Conservation (phyloP, 768 basidiomycete genomes). For the Xerocomus brunneocitrinus region DNA sequence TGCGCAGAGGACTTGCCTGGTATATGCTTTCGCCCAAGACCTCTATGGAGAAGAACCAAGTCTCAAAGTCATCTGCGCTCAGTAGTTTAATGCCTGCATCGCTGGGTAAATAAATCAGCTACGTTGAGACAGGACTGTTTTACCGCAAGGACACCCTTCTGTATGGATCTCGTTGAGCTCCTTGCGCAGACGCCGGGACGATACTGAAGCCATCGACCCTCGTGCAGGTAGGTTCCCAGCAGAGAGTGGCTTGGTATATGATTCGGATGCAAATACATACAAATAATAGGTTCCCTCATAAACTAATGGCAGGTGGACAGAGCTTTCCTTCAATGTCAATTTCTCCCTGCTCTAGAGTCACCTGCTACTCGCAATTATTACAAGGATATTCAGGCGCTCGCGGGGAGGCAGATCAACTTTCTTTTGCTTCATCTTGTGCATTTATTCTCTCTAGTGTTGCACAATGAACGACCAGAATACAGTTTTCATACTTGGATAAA, state of each 20-base stretch:
- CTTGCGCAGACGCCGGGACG: conserved; percentile 61
- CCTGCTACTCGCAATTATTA: conserved; percentile 43
- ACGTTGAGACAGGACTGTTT: conserved; percentile 6
- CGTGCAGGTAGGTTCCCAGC: conserved; percentile 10
- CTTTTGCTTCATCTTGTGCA: conserved; percentile 27
- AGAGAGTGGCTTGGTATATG: not conserved
- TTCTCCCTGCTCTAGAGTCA: conserved; percentile 68
- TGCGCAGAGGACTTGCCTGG: conserved; percentile 40
- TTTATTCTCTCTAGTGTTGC: conserved; percentile 3
- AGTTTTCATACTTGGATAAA: conserved; percentile 1
- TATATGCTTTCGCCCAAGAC: conserved; percentile 83
- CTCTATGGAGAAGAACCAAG: conserved; percentile 76
- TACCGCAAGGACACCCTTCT: conserved; percentile 67
- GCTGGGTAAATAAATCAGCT: not conserved
- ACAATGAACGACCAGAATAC: conserved; percentile 25
- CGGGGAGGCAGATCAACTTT: conserved; percentile 52
- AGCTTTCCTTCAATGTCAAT: conserved; percentile 31
- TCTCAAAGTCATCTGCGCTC: conserved; percentile 71
- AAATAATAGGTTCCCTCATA: conserved; percentile 36
- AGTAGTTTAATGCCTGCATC: conserved; percentile 64
- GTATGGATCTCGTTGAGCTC: conserved; percentile 63
- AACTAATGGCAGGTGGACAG: not conserved
- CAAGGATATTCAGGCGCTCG: conserved; percentile 62
- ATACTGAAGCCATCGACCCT: conserved; percentile 54
- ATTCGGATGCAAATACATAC: conserved; percentile 30